These are phyloP conservation scores for Solanum dulcamara DNA, from an alignment of 257 asterid genomes.

Conservation along the genomic window DNA sequence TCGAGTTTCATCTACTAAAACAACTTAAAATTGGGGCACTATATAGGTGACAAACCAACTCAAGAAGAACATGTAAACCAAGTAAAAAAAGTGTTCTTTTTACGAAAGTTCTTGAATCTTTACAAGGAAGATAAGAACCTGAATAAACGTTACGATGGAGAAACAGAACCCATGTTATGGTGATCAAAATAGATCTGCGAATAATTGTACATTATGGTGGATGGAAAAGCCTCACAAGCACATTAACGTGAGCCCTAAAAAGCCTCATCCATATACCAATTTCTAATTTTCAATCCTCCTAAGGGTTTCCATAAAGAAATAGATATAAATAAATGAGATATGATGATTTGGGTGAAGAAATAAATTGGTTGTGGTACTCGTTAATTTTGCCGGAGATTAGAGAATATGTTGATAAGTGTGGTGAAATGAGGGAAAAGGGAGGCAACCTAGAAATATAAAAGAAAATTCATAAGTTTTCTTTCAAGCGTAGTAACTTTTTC, in stretches of 20 bases:
- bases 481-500: too few species aligned
- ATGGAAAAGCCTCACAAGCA: background rate
- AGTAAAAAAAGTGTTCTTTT: background rate
- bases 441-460: too few species aligned
- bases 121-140: background rate
- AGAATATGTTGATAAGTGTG: too few species aligned
- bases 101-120: background rate
- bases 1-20: too few species aligned
- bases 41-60: background rate
- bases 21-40: background rate
- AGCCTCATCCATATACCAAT: background rate
- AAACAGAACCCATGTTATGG: background rate
- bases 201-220: background rate
- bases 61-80: background rate
- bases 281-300: background rate
- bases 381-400: too few species aligned
- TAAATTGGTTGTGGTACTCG: background rate
- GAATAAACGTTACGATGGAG: background rate
- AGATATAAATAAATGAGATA: background rate
- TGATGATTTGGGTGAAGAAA: background rate
- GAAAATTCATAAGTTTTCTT: too few species aligned
- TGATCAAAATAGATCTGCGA: background rate
- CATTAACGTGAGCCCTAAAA: background rate
- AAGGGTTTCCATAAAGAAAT: background rate
- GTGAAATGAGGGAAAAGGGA: too few species aligned